These are phyloP conservation scores for Apiospora aurea DNA, from an alignment of 2,329 filamentous ascomycete species.

Conservation along the genomic window DNA sequence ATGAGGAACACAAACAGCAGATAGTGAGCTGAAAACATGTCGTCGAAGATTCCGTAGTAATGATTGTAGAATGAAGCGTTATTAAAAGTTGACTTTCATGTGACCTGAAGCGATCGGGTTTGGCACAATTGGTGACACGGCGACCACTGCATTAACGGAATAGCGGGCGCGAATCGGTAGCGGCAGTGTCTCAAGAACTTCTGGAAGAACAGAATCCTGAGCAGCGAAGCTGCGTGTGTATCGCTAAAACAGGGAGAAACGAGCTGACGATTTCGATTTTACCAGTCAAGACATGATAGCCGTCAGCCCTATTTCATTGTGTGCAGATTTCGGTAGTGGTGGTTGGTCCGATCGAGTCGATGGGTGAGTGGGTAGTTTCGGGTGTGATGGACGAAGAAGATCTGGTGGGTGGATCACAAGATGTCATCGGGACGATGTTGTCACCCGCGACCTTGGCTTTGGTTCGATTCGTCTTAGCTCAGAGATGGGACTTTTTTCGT, in stretches of 20 bases:
- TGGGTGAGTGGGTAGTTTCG: neutral
- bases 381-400: neutral
- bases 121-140: neutral
- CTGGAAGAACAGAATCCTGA: neutral
- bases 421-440: constrained; percentile 11
- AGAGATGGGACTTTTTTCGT: neutral
- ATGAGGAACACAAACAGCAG: constrained; percentile 38
- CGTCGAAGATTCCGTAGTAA: neutral
- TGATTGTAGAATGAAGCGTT: neutral
- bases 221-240: neutral
- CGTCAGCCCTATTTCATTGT: neutral
- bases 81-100: neutral
- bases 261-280: neutral
- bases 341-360: neutral
- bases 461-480: neutral
- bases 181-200: neutral
- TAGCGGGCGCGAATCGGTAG: neutral
- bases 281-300: neutral
- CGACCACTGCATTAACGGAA: neutral
- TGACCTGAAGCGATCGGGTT: neutral
- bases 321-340: neutral
- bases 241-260: neutral
- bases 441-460: neutral
- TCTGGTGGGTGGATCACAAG: constrained; percentile 12
- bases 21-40: neutral